Evolutionary conservation across 176 grass and related monocot genomes (phyloP).

Genomic region (bread wheat (Triticum aestivum)): DNA sequence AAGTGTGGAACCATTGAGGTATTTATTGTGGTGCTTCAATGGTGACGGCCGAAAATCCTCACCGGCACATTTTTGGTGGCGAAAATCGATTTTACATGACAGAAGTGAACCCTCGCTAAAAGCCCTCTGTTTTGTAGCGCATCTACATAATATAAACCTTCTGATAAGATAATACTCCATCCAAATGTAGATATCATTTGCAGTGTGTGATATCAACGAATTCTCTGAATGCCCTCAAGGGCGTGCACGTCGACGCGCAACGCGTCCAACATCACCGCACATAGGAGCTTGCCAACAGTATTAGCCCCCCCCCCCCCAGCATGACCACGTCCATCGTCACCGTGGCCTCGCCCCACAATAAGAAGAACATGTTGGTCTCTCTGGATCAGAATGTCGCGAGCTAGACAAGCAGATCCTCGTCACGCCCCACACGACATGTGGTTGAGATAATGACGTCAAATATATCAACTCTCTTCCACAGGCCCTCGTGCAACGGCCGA

Average conservation of each 20-base stretch:
- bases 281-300: no score
- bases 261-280: not conserved
- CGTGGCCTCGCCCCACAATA: conserved; percentile 57
- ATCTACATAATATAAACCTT: no score
- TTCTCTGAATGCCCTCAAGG: conserved; percentile 49
- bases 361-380: conserved; percentile 42
- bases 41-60: no score
- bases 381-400: conserved; percentile 36
- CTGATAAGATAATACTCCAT: no score
- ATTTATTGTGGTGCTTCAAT: no score
- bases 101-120: no score
- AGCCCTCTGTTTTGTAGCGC: no score
- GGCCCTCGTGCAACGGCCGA: conserved; percentile 2
- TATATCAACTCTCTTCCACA: conserved; percentile 39
- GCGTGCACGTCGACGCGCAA: conserved; percentile 38
- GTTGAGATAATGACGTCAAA: conserved; percentile 24
- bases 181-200: no score
- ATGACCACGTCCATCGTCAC: conserved; percentile 33
- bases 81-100: no score
- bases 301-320: not conserved
- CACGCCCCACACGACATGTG: conserved; percentile 7
- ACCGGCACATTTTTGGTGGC: no score
- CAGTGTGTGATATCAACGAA: no score
- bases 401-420: conserved; percentile 20
- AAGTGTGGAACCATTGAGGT: no score